These are phyloP conservation scores for Gilbertella persicaria DNA, from an alignment of 371 early-diverging fungal species.

Conservation along the genomic window DNA sequence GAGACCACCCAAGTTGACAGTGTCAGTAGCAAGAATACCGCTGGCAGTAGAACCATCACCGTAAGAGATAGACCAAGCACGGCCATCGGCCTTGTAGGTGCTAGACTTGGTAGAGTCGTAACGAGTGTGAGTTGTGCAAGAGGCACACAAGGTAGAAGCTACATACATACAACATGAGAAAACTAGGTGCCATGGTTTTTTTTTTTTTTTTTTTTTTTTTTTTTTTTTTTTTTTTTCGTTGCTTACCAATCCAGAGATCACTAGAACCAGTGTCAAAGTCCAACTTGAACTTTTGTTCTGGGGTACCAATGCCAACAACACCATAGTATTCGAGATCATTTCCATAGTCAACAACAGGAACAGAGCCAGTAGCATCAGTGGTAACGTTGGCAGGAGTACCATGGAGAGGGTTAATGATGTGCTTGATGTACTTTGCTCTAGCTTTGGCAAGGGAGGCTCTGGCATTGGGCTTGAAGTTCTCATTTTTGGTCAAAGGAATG, in stretches of 20 bases:
- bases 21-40: slow-evolving; percentile 27
- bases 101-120: slow-evolving; percentile 44
- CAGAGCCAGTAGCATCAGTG: slow-evolving; percentile 2
- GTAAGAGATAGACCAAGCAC: slow-evolving; percentile 48
- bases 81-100: slow-evolving; percentile 42
- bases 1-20: slow-evolving; percentile 26
- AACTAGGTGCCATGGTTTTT: too few relatives aligned
- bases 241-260: slow-evolving; percentile 38
- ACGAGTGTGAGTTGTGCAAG: slow-evolving; percentile 30
- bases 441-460: slow-evolving; percentile 15
- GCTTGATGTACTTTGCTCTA: slow-evolving; percentile 20
- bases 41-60: slow-evolving; percentile 44
- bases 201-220: not conserved
- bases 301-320: slow-evolving; percentile 74
- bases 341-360: slow-evolving; percentile 23
- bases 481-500: slow-evolving; percentile 17
- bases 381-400: not conserved
- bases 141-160: slow-evolving; percentile 35
- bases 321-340: slow-evolving; percentile 56
- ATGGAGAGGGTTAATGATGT: not conserved
- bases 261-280: slow-evolving; percentile 89
- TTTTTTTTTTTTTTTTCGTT: not conserved
- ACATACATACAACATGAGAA: not conserved
- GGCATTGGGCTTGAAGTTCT: slow-evolving; percentile 16
- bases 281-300: slow-evolving; percentile 74